Evolutionary conservation across 1,284 basidiomycete species (phyloP).

Genomic region (Melampsora larici-populina): DNA sequence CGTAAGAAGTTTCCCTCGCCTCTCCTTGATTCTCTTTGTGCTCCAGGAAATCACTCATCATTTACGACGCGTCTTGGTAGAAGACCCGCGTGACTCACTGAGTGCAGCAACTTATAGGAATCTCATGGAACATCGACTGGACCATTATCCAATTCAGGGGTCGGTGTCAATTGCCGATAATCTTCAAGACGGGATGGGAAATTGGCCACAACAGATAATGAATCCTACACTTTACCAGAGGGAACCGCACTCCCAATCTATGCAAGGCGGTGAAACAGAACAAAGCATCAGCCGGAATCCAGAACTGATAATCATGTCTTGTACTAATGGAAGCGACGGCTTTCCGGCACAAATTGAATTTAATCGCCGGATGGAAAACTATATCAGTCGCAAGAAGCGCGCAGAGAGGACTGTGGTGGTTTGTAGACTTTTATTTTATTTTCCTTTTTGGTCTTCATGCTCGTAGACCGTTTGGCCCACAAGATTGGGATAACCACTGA

Average conservation of each 20-base stretch:
- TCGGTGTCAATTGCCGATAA: background rate
- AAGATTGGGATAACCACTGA: background rate
- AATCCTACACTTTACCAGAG: background rate
- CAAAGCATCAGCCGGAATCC: background rate
- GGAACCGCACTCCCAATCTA: background rate
- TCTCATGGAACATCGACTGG: background rate
- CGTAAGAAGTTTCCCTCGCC: background rate
- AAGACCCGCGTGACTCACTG: background rate
- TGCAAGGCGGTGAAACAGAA: background rate
- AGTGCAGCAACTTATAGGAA: background rate
- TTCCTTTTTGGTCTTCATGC: background rate
- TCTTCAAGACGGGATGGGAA: background rate
- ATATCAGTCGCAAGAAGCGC: conserved; percentile 39
- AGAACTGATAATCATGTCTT: conserved; percentile 32
- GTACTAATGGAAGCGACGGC: conserved; percentile 39
- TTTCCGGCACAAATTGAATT: conserved; percentile 36
- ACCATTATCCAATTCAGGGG: background rate
- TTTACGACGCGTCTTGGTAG: background rate
- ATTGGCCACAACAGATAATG: conserved; percentile 4
- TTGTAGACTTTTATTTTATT: conserved; percentile 5
- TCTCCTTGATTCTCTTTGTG: background rate
- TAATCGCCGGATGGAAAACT: conserved; percentile 38
- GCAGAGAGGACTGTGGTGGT: conserved; percentile 41
- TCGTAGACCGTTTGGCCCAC: background rate
- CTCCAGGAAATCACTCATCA: background rate